phyloP scores from a whole-genome alignment of 768 basidiomycete genomes.

The Solioccasus polychromus region DNA sequence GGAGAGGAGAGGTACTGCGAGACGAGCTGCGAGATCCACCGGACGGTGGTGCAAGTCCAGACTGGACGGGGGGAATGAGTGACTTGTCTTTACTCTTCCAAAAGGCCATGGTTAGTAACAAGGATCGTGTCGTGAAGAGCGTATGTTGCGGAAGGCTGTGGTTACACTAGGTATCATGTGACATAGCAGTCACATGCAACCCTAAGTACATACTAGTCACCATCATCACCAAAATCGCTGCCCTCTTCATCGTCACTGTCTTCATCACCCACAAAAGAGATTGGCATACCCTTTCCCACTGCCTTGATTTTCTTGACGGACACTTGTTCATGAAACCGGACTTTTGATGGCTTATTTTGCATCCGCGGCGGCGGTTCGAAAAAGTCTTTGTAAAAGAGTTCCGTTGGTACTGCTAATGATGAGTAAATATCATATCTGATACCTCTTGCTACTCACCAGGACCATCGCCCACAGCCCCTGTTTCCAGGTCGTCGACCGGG shows the following conservation, averaged over 20 bases:
- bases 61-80: slow-evolving; percentile 64
- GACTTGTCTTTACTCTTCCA: slow-evolving; percentile 66
- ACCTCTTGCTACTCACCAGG: slow-evolving; percentile 42
- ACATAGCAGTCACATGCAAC: not conserved
- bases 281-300: slow-evolving; percentile 60
- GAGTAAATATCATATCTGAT: not conserved
- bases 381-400: slow-evolving; percentile 73
- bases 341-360: slow-evolving; percentile 36
- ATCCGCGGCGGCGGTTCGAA: slow-evolving; percentile 58
- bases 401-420: slow-evolving; percentile 34
- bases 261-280: slow-evolving; percentile 38
- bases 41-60: slow-evolving; percentile 28
- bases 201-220: slow-evolving; percentile 21
- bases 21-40: slow-evolving; percentile 28
- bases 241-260: slow-evolving; percentile 40
- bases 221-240: slow-evolving; percentile 29
- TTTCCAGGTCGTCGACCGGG: slow-evolving; percentile 45
- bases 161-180: slow-evolving; percentile 11
- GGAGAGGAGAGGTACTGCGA: slow-evolving; percentile 37
- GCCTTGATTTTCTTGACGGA: slow-evolving; percentile 78
- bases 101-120: slow-evolving; percentile 23
- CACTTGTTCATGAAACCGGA: slow-evolving; percentile 81
- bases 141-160: slow-evolving; percentile 5
- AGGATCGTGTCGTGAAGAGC: not conserved
- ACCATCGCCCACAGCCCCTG: slow-evolving; percentile 41